A percentile compares a stretch with the other conserved stretches of the same genome.
Conservation (phyloP, 768 basidiomycete species). For the Lactarius tabidus region DNA sequence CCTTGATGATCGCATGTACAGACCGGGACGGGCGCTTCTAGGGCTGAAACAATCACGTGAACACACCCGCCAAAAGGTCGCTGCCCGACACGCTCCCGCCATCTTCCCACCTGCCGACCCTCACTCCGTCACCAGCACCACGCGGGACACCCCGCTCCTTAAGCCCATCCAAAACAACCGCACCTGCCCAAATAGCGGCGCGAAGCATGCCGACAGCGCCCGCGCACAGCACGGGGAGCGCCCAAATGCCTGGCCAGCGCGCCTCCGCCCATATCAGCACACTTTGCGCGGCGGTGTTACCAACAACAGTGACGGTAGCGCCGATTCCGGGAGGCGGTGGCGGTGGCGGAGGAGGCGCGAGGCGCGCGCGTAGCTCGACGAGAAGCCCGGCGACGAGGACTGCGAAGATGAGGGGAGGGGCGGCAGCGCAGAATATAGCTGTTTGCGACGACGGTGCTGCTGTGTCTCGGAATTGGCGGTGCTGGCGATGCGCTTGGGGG, state of each 20-base stretch:
- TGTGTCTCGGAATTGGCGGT: not conserved
- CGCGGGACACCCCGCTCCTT: not conserved
- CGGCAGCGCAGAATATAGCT: slow-evolving; percentile 2
- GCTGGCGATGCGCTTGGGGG: not conserved
- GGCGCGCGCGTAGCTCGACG: slow-evolving; percentile 8
- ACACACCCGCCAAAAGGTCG: slow-evolving; percentile 14
- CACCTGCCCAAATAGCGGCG: not conserved
- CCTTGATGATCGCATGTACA: no score
- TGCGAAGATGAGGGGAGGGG: slow-evolving; percentile 11
- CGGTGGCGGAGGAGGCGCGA: slow-evolving; percentile 4
- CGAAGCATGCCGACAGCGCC: not conserved
- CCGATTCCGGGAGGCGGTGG: not conserved
- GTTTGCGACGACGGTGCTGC: not conserved
- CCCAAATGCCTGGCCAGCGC: slow-evolving; percentile 17
- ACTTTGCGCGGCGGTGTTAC: slow-evolving; percentile 5
- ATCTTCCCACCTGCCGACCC: slow-evolving; percentile 20
- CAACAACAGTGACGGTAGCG: not conserved
- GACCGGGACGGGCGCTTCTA: not conserved
- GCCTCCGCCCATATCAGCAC: slow-evolving; percentile 18
- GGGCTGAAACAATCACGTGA: slow-evolving; percentile 6
- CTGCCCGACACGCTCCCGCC: slow-evolving; percentile 17
- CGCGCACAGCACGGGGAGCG: slow-evolving; percentile 8
- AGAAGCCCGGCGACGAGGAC: slow-evolving; percentile 12
- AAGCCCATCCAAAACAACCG: not conserved
- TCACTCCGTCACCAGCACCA: not conserved